These are phyloP conservation scores for Luvunga scandens DNA, from an alignment of 345 rosid species.

Conservation along the genomic window DNA sequence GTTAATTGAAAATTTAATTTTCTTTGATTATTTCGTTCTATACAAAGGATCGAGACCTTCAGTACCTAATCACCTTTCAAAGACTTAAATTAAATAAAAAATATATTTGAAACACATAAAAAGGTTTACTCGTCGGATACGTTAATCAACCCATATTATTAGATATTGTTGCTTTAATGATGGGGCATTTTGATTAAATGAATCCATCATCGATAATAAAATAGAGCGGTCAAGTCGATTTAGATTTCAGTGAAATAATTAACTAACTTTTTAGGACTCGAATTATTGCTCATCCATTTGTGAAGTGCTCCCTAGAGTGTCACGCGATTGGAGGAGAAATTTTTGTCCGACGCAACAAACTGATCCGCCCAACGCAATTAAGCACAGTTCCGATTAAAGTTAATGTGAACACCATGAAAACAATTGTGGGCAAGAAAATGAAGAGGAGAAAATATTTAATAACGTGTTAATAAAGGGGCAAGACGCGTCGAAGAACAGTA, in stretches of 20 bases:
- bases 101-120: neutral
- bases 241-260: neutral
- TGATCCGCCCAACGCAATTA: neutral
- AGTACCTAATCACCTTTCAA: neutral
- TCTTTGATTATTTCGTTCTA: neutral
- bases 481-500: constrained; percentile 25
- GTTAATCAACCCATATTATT: neutral
- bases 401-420: constrained; percentile 27
- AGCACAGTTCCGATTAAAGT: neutral
- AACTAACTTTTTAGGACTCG: neutral
- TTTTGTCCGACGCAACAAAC: neutral
- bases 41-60: too few species aligned
- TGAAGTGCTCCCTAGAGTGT: neutral
- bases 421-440: neutral
- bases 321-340: neutral
- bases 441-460: neutral
- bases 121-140: neutral
- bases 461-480: neutral
- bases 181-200: neutral
- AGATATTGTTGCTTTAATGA: neutral
- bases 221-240: neutral
- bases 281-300: neutral
- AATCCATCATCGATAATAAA: neutral
- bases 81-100: too few species aligned
- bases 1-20: too few species aligned